A percentile compares a stretch with the other conserved stretches of the same genome.
Conservation (phyloP, 1,284 basidiomycete genomes). For the Apiotrichum porosum region DNA sequence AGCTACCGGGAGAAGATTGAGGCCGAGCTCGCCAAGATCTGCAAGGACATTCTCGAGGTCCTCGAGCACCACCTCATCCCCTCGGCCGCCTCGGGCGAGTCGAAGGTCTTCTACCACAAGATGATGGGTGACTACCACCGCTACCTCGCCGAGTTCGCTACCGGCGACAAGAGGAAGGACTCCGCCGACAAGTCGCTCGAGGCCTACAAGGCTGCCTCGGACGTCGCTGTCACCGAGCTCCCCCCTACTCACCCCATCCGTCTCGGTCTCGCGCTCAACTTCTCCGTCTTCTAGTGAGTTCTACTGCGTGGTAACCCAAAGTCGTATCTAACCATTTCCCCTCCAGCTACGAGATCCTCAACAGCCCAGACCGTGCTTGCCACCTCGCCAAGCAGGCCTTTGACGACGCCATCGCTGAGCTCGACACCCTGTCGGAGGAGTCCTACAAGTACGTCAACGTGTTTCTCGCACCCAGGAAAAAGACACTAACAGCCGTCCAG, state of each 20-base stretch:
- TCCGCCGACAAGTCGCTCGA: slow-evolving; percentile 97
- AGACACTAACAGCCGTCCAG: slow-evolving; percentile 24
- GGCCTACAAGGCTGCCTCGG: slow-evolving; percentile 98
- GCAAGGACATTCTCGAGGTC: slow-evolving; percentile 98
- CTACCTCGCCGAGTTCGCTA: slow-evolving; percentile 99
- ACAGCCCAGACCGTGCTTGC: slow-evolving; percentile 94
- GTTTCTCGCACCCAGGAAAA: no score
- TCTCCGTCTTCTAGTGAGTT: slow-evolving; percentile 88
- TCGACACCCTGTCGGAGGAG: slow-evolving; percentile 99
- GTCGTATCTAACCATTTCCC: not conserved
- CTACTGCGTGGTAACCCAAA: not conserved
- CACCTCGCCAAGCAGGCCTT: slow-evolving; percentile 99
- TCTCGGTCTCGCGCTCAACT: slow-evolving; percentile 97
- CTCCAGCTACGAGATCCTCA: slow-evolving; percentile 89
- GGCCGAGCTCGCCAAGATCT: slow-evolving; percentile 95
- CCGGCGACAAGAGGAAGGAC: slow-evolving; percentile 97
- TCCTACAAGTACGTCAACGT: slow-evolving; percentile 74
- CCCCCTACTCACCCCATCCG: slow-evolving; percentile 99
- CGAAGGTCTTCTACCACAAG: slow-evolving; percentile 99
- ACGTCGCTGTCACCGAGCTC: slow-evolving; percentile 95
- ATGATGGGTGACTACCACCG: slow-evolving; percentile 99
- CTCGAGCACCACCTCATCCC: slow-evolving; percentile 99
- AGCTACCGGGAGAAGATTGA: slow-evolving; percentile 98
- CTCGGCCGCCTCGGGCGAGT: slow-evolving; percentile 94
- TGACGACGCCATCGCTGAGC: slow-evolving; percentile 98